A percentile compares a stretch with the other conserved stretches of the same genome.
phyloP scores from a whole-genome alignment of 1,284 basidiomycete species.

The Golubevia pallescens region DNA sequence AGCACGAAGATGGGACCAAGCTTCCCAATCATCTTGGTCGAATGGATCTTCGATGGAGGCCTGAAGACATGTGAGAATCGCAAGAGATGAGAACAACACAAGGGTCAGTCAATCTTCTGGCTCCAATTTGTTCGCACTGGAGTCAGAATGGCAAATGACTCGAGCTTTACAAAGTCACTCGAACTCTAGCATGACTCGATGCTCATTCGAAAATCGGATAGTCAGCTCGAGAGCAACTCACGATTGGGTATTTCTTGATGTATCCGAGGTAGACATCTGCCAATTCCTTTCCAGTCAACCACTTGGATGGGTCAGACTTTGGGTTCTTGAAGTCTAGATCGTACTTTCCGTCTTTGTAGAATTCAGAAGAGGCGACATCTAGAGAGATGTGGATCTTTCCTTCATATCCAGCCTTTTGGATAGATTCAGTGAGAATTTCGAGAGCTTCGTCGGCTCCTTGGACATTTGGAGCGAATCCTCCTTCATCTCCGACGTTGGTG shows the following conservation, averaged over 20 bases:
- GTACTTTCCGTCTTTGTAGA: conserved; percentile 99
- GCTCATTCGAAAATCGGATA: background rate
- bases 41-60: conserved; percentile 64
- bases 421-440: conserved; percentile 59
- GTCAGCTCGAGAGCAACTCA: conserved; percentile 65
- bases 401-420: conserved; percentile 62
- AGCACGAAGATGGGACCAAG: conserved; percentile 59
- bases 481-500: conserved; percentile 64
- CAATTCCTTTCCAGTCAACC: conserved; percentile 90
- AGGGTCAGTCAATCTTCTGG: background rate
- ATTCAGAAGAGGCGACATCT: conserved; percentile 98
- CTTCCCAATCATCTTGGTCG: conserved; percentile 65
- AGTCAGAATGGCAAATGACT: too few species aligned
- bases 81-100: conserved; percentile 1
- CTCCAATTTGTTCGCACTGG: too few species aligned
- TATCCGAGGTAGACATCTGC: conserved; percentile 83
- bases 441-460: conserved; percentile 60
- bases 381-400: conserved; percentile 89
- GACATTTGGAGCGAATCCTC: conserved; percentile 63
- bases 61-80: background rate
- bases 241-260: conserved; percentile 66
- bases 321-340: conserved; percentile 79
- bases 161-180: too few species aligned
- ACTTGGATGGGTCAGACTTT: conserved; percentile 93
- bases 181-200: too few species aligned